phyloP scores from a whole-genome alignment of 495 filamentous ascomycete species.

The Penicillium argentinense region DNA sequence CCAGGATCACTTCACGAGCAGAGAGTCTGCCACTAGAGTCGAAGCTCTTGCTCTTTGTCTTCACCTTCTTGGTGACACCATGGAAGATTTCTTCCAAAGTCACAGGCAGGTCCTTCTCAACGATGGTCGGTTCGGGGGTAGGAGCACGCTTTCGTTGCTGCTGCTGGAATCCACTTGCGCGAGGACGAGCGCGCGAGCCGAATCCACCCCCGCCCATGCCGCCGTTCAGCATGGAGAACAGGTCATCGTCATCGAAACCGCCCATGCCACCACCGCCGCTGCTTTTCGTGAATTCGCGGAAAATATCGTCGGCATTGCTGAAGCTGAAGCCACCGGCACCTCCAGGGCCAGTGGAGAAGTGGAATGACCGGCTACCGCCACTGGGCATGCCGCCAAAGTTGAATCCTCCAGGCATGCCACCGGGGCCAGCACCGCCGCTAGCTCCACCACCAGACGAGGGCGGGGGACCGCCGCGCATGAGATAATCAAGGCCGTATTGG shows the following conservation, averaged over 20 bases:
- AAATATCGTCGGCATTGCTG: conserved; percentile 80
- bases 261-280: conserved; percentile 49
- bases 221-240: conserved; percentile 48
- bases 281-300: conserved; percentile 70
- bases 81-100: conserved; percentile 83
- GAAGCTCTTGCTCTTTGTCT: conserved; percentile 93
- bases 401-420: conserved; percentile 58
- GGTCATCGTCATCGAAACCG: conserved; percentile 48
- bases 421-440: conserved; percentile 50
- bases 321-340: conserved; percentile 69
- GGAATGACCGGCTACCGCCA: conserved; percentile 65
- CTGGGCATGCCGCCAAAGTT: conserved; percentile 56
- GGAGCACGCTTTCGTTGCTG: conserved; percentile 49
- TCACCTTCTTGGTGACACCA: conserved; percentile 91
- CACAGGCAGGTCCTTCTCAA: conserved; percentile 80
- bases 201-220: conserved; percentile 43
- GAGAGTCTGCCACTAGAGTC: conserved; percentile 79
- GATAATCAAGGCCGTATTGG: conserved; percentile 89
- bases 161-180: conserved; percentile 36
- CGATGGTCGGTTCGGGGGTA: conserved; percentile 84
- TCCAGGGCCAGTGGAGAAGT: conserved; percentile 65
- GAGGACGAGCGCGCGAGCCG: conserved; percentile 31
- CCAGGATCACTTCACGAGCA: conserved; percentile 83
- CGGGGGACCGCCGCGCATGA: conserved; percentile 78
- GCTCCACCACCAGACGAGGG: conserved; percentile 56